Evolutionary conservation across 2,329 filamentous ascomycete genomes (phyloP), one percentile per base, ranked within the genome.

Genomic region (Xylaria hypoxylon): DNA sequence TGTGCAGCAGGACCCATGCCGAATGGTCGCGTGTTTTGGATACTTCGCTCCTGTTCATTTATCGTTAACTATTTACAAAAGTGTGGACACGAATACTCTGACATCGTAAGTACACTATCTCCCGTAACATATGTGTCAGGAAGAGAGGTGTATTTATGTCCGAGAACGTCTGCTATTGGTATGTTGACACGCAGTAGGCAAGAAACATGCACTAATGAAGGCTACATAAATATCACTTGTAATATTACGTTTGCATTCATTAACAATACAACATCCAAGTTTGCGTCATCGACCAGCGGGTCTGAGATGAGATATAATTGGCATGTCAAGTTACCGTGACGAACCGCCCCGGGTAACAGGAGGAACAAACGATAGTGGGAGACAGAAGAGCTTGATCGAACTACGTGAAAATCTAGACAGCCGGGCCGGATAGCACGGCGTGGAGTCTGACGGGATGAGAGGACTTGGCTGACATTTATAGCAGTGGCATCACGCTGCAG

Each of bases 401-500:
- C 19, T 40, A 33, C 13, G 13, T 26, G 51, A 53, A 40, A n/a
- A 22, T 33, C 50, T 57, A 57, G 52, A 26, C 31, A 50, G 48
- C 64, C 26, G 53, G 55, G 19, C 59, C 64, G 42, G 55, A 45
- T 55, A 31, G 47, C 50, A n/a, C 64, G 53, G 50, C 51, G 28
- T 50, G n/a, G 50, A 56, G n/a, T 67, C 26, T 28, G 24, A 59
- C 40, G 22, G 42, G 19, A 59, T 38, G 31, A 28, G 19, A 24
- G 40, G 42, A 17, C 59, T 55, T 67, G 48, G 55, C 48, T 45
- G 19, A 42, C 60, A 40, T 28, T 42, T 48, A 56, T 55, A 55
- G 15, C n/a, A 33, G 28, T 50, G 40, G 19, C 61, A 51, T 48
- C 45, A 56, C 10, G 44, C 51, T 62, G 66, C 59, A 66, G 62